Conservation (phyloP, 2,329 filamentous ascomycete genomes). For the Diplodia intermedia region DNA sequence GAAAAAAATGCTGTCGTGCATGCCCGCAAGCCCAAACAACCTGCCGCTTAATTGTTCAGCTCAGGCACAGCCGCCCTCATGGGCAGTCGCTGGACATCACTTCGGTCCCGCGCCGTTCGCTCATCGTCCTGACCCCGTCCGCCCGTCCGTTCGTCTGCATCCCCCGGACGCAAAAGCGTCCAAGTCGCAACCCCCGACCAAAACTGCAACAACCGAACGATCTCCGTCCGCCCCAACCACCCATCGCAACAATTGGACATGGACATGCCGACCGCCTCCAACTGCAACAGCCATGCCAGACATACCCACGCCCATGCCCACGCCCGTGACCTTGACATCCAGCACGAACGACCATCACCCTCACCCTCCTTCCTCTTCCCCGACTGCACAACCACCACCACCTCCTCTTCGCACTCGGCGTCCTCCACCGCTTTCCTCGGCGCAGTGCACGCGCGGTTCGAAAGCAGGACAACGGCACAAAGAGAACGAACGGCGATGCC, state of each 20-base stretch:
- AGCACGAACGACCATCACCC: constrained; percentile 36
- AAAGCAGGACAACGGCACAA: constrained; percentile 30
- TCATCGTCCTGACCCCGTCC: not conserved
- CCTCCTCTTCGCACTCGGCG: constrained; percentile 39
- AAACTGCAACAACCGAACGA: too few relatives aligned
- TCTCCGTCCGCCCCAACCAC: too few relatives aligned
- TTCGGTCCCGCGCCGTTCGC: too few relatives aligned
- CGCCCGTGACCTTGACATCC: constrained; percentile 42
- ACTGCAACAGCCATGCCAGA: not conserved
- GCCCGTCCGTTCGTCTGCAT: too few relatives aligned
- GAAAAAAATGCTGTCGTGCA: not conserved
- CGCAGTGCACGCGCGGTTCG: constrained; percentile 38
- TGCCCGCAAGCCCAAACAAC: not conserved
- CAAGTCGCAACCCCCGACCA: too few relatives aligned
- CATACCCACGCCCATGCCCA: constrained; percentile 26
- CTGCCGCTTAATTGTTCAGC: not conserved
- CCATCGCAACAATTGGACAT: too few relatives aligned
- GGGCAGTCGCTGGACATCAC: too few relatives aligned
- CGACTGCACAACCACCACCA: constrained; percentile 38
- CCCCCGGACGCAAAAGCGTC: too few relatives aligned
- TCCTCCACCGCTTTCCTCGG: constrained; percentile 45
- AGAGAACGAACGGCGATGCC: constrained; percentile 20
- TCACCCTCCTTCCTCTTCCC: constrained; percentile 44
- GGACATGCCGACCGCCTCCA: not conserved
- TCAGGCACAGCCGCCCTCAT: not conserved